Conservation (phyloP, 805 yeast genomes). For the Metschnikowia continentalis region DNA sequence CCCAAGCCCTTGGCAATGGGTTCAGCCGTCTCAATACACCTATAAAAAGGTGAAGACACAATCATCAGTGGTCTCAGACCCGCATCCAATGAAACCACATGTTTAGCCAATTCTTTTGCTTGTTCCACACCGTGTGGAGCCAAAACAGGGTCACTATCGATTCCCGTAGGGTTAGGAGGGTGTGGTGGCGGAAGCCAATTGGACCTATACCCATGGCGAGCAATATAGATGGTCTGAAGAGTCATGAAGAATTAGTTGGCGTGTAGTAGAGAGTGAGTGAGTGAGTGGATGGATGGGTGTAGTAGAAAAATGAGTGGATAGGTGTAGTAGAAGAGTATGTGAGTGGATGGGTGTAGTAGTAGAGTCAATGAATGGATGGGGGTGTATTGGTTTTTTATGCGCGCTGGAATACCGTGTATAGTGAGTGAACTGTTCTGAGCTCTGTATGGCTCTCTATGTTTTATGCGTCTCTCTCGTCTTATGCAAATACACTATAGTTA, state of each 20-base stretch:
- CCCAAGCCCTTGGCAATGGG: constrained; percentile 63
- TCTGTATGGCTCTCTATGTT: too few relatives aligned
- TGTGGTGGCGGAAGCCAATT: constrained; percentile 78
- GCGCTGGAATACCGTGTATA: too few relatives aligned
- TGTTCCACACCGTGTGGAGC: constrained; percentile 88
- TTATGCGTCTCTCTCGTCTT: too few relatives aligned
- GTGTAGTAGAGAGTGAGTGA: too few relatives aligned
- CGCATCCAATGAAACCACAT: constrained; percentile 36
- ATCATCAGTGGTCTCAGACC: constrained; percentile 70
- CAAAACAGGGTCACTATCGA: constrained; percentile 82
- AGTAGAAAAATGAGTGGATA: too few relatives aligned
- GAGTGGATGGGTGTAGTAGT: too few relatives aligned
- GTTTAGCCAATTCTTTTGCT: constrained; percentile 72
- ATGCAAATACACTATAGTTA: too few relatives aligned
- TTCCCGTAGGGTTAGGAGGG: constrained; percentile 80
- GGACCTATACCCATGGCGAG: constrained; percentile 86
- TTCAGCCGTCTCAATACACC: constrained; percentile 79
- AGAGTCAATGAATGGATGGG: too few relatives aligned
- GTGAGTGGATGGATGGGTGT: too few relatives aligned
- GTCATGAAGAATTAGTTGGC: constrained; percentile 26
- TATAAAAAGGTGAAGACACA: constrained; percentile 78
- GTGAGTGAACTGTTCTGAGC: too few relatives aligned
- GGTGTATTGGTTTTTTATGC: too few relatives aligned
- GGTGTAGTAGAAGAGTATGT: too few relatives aligned
- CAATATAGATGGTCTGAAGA: constrained; percentile 59